phyloP scores from a whole-genome alignment of 2,329 filamentous ascomycete species.

The Zymoseptoria tritici region DNA sequence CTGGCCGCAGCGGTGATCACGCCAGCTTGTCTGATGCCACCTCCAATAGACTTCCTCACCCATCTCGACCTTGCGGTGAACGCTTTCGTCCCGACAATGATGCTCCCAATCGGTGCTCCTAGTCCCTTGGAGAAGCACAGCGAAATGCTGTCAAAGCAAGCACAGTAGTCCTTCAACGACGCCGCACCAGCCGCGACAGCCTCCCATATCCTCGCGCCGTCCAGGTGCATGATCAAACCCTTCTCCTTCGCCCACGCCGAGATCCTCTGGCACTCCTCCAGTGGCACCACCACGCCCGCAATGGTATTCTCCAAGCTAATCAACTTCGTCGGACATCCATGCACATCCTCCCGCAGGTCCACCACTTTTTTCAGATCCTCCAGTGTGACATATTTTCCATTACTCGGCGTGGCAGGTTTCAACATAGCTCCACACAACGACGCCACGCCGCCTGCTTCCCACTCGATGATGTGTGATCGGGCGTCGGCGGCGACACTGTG shows the following conservation, averaged over 20 bases:
- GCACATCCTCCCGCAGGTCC: constrained; percentile 62
- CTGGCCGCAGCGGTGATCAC: constrained; percentile 68
- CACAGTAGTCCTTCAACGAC: constrained; percentile 58
- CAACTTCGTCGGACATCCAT: constrained; percentile 70
- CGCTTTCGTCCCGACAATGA: constrained; percentile 54
- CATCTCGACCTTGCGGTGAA: constrained; percentile 63
- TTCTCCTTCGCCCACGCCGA: constrained; percentile 57
- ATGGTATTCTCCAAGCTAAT: constrained; percentile 84
- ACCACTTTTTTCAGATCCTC: constrained; percentile 65
- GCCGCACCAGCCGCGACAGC: constrained; percentile 65
- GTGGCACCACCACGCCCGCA: constrained; percentile 68
- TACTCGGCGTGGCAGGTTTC: constrained; percentile 58
- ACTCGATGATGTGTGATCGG: constrained; percentile 67
- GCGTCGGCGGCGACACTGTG: constrained; percentile 73
- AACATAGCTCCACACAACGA: constrained; percentile 64
- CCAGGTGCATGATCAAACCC: constrained; percentile 63
- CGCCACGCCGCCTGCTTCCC: constrained; percentile 63
- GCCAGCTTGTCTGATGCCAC: constrained; percentile 68
- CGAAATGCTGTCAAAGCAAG: constrained; percentile 64
- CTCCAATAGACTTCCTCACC: constrained; percentile 73
- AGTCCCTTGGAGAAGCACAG: constrained; percentile 78
- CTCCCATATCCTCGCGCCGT: constrained; percentile 77
- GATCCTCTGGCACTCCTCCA: constrained; percentile 63
- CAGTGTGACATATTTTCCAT: constrained; percentile 66
- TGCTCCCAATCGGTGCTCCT: constrained; percentile 71